Percentiles rank a stretch among this genome's conserved stretches.
Evolutionary conservation across 768 basidiomycete species (phyloP).

Genomic region (Mycena polygramma): DNA sequence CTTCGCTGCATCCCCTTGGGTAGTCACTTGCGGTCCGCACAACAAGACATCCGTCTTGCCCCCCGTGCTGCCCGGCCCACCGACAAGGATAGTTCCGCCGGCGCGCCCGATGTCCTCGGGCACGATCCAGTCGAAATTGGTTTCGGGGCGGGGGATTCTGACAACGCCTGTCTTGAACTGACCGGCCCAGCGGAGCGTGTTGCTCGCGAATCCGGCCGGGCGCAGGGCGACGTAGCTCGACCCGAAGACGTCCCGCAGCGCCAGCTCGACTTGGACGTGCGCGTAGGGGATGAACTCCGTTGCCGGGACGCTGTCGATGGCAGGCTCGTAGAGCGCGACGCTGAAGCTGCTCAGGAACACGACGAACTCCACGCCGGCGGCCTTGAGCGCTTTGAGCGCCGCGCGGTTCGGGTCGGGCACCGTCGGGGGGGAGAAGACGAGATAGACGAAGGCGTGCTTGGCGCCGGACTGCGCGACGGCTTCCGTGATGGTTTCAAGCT

Average conservation of each 20-base stretch:
- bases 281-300: background rate
- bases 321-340: background rate
- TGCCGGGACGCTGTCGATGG: background rate
- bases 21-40: background rate
- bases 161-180: background rate
- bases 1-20: background rate
- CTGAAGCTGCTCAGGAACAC: conserved; percentile 4
- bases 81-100: background rate
- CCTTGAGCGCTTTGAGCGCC: background rate
- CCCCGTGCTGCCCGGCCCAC: background rate
- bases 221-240: conserved; percentile 3
- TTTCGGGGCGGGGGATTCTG: background rate
- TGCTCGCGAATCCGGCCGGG: background rate
- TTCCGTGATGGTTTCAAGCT: background rate
- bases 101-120: background rate
- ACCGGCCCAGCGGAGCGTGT: background rate
- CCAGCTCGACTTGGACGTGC: background rate
- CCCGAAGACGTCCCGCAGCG: background rate
- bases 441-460: conserved; percentile 6
- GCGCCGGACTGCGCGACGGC: conserved; percentile 2
- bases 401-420: background rate
- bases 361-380: conserved; percentile 2
- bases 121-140: background rate
- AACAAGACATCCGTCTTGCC: background rate
- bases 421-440: background rate